Percentiles rank a stretch among this genome's conserved stretches.
Evolutionary conservation across 805 yeast species (phyloP).

Genomic region (Vanderwaltozyma yarrowii): DNA sequence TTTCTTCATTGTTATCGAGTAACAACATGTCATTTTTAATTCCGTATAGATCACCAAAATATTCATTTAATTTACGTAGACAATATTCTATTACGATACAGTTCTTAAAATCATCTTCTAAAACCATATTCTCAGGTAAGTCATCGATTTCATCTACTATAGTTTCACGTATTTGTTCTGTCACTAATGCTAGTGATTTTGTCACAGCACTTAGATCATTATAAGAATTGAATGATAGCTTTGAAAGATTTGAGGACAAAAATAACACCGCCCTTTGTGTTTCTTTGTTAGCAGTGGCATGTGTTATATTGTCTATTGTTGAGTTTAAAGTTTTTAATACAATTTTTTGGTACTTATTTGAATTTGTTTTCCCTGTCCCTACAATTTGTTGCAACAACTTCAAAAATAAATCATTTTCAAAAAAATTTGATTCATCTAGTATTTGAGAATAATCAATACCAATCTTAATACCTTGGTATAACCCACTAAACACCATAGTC

Average conservation of each 20-base stretch:
- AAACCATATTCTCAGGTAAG: not conserved
- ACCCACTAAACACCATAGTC: constrained; percentile 55
- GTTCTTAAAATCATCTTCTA: constrained; percentile 2
- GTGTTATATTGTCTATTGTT: constrained; percentile 6
- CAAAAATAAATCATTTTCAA: constrained; percentile 9
- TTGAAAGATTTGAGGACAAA: constrained; percentile 14
- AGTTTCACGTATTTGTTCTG: constrained; percentile 19
- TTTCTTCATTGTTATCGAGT: constrained; percentile 7
- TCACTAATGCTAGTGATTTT: constrained; percentile 12
- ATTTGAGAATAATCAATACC: constrained; percentile 37
- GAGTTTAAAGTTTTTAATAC: constrained; percentile 9
- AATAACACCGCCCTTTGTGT: constrained; percentile 12
- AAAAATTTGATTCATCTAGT: constrained; percentile 4
- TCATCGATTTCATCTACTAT: constrained; percentile 11
- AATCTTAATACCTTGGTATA: constrained; percentile 49
- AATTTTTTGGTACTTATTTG: constrained; percentile 10
- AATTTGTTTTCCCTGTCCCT: constrained; percentile 11
- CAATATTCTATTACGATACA: constrained; percentile 8
- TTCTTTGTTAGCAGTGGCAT: constrained; percentile 3
- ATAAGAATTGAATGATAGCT: constrained; percentile 12
- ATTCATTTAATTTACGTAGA: constrained; percentile 7
- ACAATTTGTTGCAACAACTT: constrained; percentile 10
- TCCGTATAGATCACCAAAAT: constrained; percentile 9
- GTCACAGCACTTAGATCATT: constrained; percentile 14
- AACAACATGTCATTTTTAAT: constrained; percentile 10